phyloP scores from a whole-genome alignment of 805 yeast genomes.

The Wickerhamiella sergipiensis region DNA sequence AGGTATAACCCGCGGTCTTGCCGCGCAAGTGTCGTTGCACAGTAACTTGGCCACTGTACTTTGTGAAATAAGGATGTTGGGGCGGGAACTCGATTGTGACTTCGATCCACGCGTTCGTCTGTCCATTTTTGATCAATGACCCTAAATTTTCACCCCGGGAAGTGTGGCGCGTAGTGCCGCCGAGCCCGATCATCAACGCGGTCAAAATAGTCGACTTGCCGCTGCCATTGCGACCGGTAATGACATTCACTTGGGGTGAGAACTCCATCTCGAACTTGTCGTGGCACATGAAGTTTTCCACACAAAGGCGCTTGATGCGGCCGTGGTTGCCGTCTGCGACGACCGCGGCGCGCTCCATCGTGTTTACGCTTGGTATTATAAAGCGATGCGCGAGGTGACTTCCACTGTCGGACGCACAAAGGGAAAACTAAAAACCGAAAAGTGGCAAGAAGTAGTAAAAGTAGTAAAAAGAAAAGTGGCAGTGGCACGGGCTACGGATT shows the following conservation, averaged over 20 bases:
- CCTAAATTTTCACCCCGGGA: conserved; percentile 66
- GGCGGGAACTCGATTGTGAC: conserved; percentile 43
- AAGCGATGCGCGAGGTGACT: not conserved
- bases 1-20: conserved; percentile 38
- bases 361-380: not conserved
- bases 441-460: no score
- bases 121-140: conserved; percentile 65
- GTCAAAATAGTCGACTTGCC: conserved; percentile 85
- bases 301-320: conserved; percentile 25
- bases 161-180: conserved; percentile 78
- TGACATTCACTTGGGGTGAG: conserved; percentile 72
- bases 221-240: conserved; percentile 81
- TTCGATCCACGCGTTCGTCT: conserved; percentile 48
- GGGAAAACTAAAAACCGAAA: no score
- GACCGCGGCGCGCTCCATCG: no score
- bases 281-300: conserved; percentile 39
- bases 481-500: no score
- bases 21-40: conserved; percentile 50
- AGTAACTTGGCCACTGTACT: conserved; percentile 53
- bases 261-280: conserved; percentile 59
- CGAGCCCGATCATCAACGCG: conserved; percentile 75
- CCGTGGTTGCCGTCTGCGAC: not conserved
- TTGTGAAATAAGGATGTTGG: conserved; percentile 47
- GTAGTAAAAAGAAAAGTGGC: no score
- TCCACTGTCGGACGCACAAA: no score